phyloP scores from a whole-genome alignment of 2,329 filamentous ascomycete species.

The Harringtonia lauricola region DNA sequence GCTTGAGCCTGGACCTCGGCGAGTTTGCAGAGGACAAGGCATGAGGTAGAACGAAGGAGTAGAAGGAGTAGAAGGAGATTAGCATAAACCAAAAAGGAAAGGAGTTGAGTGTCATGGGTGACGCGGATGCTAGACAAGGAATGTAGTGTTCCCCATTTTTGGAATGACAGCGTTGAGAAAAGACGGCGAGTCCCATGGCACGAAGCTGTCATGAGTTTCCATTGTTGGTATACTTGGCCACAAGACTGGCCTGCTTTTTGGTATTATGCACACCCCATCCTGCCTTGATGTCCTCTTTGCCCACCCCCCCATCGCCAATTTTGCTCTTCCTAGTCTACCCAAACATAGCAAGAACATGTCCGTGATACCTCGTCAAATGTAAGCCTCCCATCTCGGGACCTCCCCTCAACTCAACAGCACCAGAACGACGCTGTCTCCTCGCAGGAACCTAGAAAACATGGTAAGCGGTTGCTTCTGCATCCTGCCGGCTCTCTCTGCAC shows the following conservation, averaged over 20 bases:
- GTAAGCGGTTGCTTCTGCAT: neutral
- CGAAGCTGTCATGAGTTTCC: too few relatives aligned
- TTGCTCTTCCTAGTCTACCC: neutral
- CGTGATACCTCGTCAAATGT: neutral
- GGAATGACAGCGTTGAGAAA: too few relatives aligned
- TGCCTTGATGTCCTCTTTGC: too few relatives aligned
- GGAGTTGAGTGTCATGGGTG: neutral
- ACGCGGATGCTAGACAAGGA: too few relatives aligned
- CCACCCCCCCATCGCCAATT: too few relatives aligned
- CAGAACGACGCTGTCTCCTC: conserved; percentile 80
- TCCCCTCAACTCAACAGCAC: conserved; percentile 60
- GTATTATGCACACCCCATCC: too few relatives aligned
- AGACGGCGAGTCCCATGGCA: too few relatives aligned
- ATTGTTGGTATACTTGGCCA: too few relatives aligned
- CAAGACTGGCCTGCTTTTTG: too few relatives aligned
- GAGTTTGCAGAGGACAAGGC: neutral
- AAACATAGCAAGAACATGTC: neutral
- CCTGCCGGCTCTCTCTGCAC: neutral
- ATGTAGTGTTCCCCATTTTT: too few relatives aligned
- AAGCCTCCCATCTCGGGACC: too few relatives aligned
- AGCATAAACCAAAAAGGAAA: neutral
- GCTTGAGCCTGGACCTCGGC: conserved; percentile 8
- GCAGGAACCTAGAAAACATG: conserved; percentile 54
- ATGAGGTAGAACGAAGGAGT: neutral
- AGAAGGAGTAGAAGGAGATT: too few relatives aligned